Evolutionary conservation across 2,329 filamentous ascomycete genomes (phyloP), one percentile per base, ranked within the genome.

Genomic region (Stemphylium vesicarium): DNA sequence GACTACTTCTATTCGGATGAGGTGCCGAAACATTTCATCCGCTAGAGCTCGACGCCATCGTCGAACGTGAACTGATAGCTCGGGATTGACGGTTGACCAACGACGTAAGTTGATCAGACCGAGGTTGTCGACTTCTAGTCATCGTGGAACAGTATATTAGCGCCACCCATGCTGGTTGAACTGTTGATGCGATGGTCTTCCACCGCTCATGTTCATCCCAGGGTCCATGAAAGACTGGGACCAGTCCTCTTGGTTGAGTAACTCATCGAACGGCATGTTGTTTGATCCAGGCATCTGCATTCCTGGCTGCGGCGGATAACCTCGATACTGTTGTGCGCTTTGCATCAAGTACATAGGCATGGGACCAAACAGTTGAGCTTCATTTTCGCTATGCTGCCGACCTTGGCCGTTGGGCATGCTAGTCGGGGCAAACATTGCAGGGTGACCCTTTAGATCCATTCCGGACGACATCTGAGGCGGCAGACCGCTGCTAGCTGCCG

Each of bases 331-430:
- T 43, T 71, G 69, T 46, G 64, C 61, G 40, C 67, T 78, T 70
- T 87, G 84, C 75, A 89, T 84, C 63, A 92, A 79, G 67, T 91
- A 93, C 33, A 88, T 85, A 13, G 89, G 88, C 33, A 91, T 80
- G 1, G 88, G 85, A 0, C 86, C 87, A 53, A 91, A 85, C 11
- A 92, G 80, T 60, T 92, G 88, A 15, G 88, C 89, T 66, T 92
- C 89, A 45, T 90, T 84, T 49, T 89, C 87, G n/a, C 54, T 64
- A 26, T 65, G 62, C n/a, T 62, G 59, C 15, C 57, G 58, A 9
- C 59, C 51, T 9, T 59, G 51, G 8, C 62, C 46, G 36, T 52
- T 57, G 9, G 63, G 49, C 46, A 69, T 50, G n/a, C 60, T 56
- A 11, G 59, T 59, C 7, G 68, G 61, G 26, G 63, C 59, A 40